Evolutionary conservation across 257 asterid species (phyloP).

Genomic region (Solanum sejunctum): DNA sequence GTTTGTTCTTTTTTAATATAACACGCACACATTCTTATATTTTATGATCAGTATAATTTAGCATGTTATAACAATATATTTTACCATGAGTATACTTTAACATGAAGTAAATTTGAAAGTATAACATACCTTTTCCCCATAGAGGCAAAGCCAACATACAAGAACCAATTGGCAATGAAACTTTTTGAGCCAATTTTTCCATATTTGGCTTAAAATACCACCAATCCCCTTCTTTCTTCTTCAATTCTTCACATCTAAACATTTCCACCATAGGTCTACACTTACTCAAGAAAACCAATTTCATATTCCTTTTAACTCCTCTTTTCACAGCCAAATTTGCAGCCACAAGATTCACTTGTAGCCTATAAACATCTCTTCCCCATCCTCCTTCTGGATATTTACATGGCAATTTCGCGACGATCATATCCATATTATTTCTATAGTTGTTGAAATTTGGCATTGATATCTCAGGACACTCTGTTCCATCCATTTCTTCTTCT

Average conservation of each 20-base stretch:
- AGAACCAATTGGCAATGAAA: constrained; percentile 72
- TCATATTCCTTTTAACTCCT: constrained; percentile 34
- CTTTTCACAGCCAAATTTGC: constrained; percentile 55
- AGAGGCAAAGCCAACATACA: constrained; percentile 84
- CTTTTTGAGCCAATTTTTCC: constrained; percentile 43
- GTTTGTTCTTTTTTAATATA: too few species aligned
- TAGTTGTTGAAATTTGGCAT: constrained; percentile 42
- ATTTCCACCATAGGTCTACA: constrained; percentile 73
- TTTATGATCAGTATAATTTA: not conserved
- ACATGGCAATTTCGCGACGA: constrained; percentile 70
- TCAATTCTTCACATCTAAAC: constrained; percentile 67
- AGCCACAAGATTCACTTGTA: constrained; percentile 60
- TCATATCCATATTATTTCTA: constrained; percentile 30
- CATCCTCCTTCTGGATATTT: constrained; percentile 39
- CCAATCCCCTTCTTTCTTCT: constrained; percentile 69
- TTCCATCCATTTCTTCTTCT: constrained; percentile 76
- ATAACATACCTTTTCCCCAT: constrained; percentile 61
- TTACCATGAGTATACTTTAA: not conserved
- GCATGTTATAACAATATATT: not conserved
- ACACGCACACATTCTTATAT: too few species aligned
- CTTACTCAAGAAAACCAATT: constrained; percentile 60
- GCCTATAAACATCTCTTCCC: constrained; percentile 71
- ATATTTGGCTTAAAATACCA: constrained; percentile 55
- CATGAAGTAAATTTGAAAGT: not conserved
- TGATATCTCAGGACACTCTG: constrained; percentile 79